Evolutionary conservation across 163 green algal species (phyloP), one percentile per base, ranked within the genome.

Genomic region (Chlamydomonas reinhardtii): DNA sequence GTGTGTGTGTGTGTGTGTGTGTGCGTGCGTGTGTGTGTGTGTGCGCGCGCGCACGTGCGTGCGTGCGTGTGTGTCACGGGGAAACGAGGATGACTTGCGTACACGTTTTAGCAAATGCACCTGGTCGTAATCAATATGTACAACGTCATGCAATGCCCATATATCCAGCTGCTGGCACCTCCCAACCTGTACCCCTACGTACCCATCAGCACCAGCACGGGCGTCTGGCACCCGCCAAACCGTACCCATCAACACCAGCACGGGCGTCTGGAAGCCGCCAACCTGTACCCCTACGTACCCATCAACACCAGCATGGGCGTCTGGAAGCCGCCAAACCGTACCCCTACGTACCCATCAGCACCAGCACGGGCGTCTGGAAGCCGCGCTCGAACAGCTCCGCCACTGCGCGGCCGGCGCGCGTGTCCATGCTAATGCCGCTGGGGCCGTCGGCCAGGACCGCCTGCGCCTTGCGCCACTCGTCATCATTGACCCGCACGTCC

Each of bases 351-450:
- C 71, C 71, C 19, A 76, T 34, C 71, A 64, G 25, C 29, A 76
- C 71, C 71, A 76, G 71, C 71, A 76, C 71, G 27, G 71, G 71
- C 37, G 61, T 39, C 39, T 76, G 37, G 71, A 76, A 32, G 11
- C 16, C 37, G 25, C 25, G n/a, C 14, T 62, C 61, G 39, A 76
- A 37, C 48, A 56, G 48, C 12, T 12, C 48, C 48, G 19, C 48
- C 48, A 56, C 48, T 1, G 48, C 48, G 48, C 48, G 5, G 48
- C 48, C 48, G 6, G 48, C 48, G 48, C 48, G 48, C 37, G 1
- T 2, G 24, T 19, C 15, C 16, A 76, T 25, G 2, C 34, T 25
- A 0, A 2, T 27, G 71, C 39, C 24, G 1, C 11, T 6, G 2
- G 25, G 16, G 71, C 39, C 27, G 4, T 62, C 39, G 24, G 71